Percentiles rank a stretch among this genome's conserved stretches.
Evolutionary conservation across 2,329 filamentous ascomycete genomes (phyloP).

Genomic region (Verticillium dahliae): DNA sequence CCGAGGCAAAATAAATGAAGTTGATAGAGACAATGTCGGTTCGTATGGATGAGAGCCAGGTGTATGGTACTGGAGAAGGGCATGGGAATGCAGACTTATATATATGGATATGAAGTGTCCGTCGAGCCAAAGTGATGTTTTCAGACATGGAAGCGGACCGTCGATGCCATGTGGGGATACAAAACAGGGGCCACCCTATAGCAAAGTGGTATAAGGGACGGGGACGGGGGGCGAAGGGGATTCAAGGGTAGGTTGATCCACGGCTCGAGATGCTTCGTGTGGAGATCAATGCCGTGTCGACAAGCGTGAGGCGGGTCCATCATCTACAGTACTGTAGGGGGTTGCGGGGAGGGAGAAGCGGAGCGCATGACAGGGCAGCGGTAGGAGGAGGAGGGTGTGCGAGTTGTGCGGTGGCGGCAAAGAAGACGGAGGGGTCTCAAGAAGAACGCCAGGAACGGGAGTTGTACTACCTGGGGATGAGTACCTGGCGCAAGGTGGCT

Average conservation of each 20-base stretch:
- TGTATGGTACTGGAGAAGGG: not conserved
- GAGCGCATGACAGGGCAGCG: not conserved
- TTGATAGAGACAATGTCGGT: not conserved
- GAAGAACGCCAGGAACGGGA: not conserved
- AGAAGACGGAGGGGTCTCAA: not conserved
- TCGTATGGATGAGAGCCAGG: not conserved
- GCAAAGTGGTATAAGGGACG: not conserved
- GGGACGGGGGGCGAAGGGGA: too few species aligned
- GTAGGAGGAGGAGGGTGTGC: not conserved
- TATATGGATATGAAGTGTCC: not conserved
- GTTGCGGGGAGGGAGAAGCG: not conserved
- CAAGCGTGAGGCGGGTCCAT: not conserved
- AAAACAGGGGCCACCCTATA: not conserved
- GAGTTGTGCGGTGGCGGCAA: not conserved
- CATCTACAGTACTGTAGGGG: not conserved
- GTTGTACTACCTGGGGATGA: not conserved
- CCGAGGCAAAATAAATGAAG: not conserved
- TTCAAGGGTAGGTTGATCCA: not conserved
- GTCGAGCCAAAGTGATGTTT: not conserved
- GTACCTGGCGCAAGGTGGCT: not conserved
- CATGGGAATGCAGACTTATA: not conserved
- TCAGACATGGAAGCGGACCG: not conserved
- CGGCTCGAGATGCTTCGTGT: not conserved
- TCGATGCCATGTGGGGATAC: not conserved
- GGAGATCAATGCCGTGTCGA: not conserved